Evolutionary conservation across 2,329 filamentous ascomycete genomes (phyloP).

Genomic region (Fusarium sp.): DNA sequence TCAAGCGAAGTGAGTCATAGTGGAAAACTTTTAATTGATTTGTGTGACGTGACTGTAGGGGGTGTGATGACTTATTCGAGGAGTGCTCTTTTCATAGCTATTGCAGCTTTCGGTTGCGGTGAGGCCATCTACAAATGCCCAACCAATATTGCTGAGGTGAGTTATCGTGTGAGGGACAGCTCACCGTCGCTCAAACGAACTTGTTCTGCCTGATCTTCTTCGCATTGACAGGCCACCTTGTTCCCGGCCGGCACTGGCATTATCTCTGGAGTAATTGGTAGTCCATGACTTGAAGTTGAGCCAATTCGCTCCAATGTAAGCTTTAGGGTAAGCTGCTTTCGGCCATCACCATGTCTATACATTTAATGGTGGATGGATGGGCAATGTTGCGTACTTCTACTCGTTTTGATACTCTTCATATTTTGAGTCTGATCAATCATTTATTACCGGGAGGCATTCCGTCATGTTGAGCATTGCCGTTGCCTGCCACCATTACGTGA

Average conservation of each 20-base stretch:
- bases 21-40: slow-evolving; percentile 3
- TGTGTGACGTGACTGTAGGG: slow-evolving; percentile 7
- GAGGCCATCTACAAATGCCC: slow-evolving; percentile 33
- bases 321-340: slow-evolving; percentile 9
- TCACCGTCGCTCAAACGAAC: slow-evolving; percentile 6
- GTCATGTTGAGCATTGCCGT: not conserved
- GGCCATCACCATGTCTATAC: not conserved
- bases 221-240: not conserved
- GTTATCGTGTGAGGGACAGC: slow-evolving; percentile 9
- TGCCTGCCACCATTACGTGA: not conserved
- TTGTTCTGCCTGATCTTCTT: not conserved
- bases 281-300: not conserved
- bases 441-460: not conserved
- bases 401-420: not conserved
- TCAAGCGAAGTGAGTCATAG: slow-evolving; percentile 16
- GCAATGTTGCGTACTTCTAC: not conserved
- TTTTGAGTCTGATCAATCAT: not conserved
- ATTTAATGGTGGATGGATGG: not conserved
- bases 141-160: not conserved
- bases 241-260: not conserved
- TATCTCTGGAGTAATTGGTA: not conserved
- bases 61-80: slow-evolving; percentile 6
- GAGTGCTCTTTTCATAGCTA: slow-evolving; percentile 1
- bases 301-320: not conserved
- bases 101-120: slow-evolving; percentile 16